Conservation (phyloP, 2,329 filamentous ascomycete species). For the Sporothrix variecibatus region DNA sequence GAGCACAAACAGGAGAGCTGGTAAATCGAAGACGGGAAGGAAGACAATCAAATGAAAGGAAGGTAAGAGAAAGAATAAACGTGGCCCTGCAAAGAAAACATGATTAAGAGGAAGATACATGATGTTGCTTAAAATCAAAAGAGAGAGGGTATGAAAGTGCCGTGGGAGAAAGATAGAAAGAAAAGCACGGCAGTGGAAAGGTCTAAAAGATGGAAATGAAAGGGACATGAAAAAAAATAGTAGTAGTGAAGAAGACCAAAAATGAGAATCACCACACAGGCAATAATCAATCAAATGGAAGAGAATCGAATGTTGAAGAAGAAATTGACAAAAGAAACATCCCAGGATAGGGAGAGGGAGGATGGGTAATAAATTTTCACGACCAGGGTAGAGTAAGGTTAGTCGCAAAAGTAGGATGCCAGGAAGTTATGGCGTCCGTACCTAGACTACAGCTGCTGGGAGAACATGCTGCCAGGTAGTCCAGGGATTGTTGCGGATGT, state of each 20-base stretch:
- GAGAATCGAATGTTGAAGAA: neutral
- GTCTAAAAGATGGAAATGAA: conserved; percentile 12
- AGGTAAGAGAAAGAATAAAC: neutral
- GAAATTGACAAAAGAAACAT: conserved; percentile 5
- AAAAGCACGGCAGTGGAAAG: neutral
- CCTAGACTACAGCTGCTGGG: conserved; percentile 23
- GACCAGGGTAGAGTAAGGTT: neutral
- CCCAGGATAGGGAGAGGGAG: neutral
- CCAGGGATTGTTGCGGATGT: conserved; percentile 20
- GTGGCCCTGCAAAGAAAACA: conserved; percentile 10
- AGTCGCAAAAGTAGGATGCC: neutral
- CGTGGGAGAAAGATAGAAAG: neutral
- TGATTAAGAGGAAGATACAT: conserved; percentile 12
- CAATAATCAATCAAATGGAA: neutral
- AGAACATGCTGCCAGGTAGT: conserved; percentile 16
- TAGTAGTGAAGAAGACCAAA: neutral
- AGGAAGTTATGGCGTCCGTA: neutral
- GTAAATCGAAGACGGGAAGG: neutral
- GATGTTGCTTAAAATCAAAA: neutral
- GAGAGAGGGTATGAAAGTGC: neutral
- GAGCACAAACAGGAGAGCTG: neutral
- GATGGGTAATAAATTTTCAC: neutral
- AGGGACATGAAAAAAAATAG: conserved; percentile 3
- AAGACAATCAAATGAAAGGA: neutral
- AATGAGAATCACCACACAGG: neutral